A percentile compares a stretch with the other conserved stretches of the same genome.
Conservation (phyloP, 257 asterid species). For the Solanum pennellii region DNA sequence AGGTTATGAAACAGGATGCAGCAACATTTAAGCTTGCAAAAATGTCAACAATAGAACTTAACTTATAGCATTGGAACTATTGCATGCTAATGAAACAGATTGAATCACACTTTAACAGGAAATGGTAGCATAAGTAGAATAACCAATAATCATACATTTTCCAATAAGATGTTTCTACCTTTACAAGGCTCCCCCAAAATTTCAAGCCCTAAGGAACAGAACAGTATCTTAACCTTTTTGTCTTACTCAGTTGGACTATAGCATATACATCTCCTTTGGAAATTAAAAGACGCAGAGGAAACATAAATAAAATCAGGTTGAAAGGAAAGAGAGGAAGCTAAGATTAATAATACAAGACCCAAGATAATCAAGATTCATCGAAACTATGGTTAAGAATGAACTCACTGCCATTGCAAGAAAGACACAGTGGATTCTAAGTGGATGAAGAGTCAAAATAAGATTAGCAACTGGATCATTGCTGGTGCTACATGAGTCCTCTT, state of each 20-base stretch:
- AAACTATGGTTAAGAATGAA: not conserved
- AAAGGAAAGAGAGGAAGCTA: slow-evolving; percentile 2
- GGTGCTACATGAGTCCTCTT: slow-evolving; percentile 29
- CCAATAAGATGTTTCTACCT: not conserved
- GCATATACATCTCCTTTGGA: slow-evolving; percentile 4
- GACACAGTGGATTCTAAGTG: slow-evolving; percentile 45
- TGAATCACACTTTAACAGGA: not conserved
- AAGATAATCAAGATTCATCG: not conserved
- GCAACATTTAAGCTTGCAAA: not conserved
- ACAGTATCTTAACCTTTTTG: not conserved
- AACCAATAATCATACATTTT: not conserved
- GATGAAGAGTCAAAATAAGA: slow-evolving; percentile 63
- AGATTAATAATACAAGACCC: not conserved
- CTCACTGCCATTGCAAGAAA: slow-evolving; percentile 82
- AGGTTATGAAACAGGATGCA: not conserved
- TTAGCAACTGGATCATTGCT: slow-evolving; percentile 65
- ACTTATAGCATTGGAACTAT: not conserved
- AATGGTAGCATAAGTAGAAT: not conserved
- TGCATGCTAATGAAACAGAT: not conserved
- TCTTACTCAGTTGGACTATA: not conserved
- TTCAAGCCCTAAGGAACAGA: not conserved
- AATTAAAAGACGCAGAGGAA: not conserved
- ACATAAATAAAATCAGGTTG: not conserved
- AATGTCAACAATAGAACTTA: not conserved
- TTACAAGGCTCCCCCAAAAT: not conserved